These are phyloP conservation scores for Pseudohalonectria lignicola DNA, from an alignment of 2,329 filamentous ascomycete species.

Conservation along the genomic window DNA sequence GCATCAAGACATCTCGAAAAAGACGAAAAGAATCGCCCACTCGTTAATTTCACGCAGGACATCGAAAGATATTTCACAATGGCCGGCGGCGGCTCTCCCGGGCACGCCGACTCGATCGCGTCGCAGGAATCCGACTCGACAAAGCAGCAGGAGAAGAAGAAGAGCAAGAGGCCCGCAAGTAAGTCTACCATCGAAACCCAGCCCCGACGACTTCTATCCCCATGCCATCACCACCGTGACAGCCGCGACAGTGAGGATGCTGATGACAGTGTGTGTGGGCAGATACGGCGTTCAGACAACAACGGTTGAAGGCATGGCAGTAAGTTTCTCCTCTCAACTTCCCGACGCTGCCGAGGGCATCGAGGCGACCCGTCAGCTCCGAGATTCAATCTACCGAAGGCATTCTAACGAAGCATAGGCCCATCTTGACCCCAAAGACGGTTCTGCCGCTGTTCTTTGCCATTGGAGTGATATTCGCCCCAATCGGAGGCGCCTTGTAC, in stretches of 20 bases:
- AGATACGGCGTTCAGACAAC: conserved; percentile 96
- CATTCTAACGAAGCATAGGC: conserved; percentile 36
- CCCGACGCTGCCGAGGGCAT: too few relatives aligned
- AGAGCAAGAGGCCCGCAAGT: conserved; percentile 90
- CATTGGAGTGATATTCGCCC: conserved; percentile 85
- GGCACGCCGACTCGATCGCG: conserved; percentile 40
- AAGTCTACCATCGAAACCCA: conserved; percentile 27
- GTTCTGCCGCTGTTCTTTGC: conserved; percentile 85
- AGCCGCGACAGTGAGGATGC: too few relatives aligned
- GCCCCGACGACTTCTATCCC: too few relatives aligned
- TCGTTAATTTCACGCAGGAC: too few relatives aligned
- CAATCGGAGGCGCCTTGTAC: conserved; percentile 77
- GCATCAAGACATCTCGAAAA: too few relatives aligned
- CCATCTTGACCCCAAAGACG: conserved; percentile 90
- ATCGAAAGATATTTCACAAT: too few relatives aligned
- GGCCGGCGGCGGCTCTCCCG: conserved; percentile 30
- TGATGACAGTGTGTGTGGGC: too few relatives aligned
- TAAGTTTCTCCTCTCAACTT: conserved; percentile 45
- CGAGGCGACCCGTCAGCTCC: too few relatives aligned
- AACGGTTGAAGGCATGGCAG: conserved; percentile 98
- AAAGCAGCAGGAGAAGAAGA: conserved; percentile 61
- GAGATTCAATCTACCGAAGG: too few relatives aligned
- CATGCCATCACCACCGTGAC: too few relatives aligned
- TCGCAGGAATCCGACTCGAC: conserved; percentile 37
- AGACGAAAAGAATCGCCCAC: too few relatives aligned